Base-by-base conservation (phyloP, 805 yeast genomes). In the Saccharomycopsis oosterbeekiorum region DNA sequence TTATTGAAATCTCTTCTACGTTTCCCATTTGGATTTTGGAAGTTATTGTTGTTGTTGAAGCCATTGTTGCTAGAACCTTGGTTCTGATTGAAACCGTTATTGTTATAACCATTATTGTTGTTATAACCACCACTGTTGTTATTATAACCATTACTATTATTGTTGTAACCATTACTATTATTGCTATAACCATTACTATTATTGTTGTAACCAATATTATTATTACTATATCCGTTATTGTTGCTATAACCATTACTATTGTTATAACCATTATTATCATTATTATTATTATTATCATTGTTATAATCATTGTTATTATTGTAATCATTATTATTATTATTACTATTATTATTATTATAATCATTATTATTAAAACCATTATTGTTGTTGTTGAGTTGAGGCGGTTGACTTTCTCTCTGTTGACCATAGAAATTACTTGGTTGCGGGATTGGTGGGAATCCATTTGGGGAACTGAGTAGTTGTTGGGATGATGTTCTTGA, bases 21-120 rank as follows among this genome's bases (percentile, higher is more conserved):
- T 37, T 66, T 64, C 59, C 69, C 69, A 42, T 57, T 62, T 63
- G 54, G 53, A 43, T 42, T 55, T 59, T 74, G 71, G 63, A 74
- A 67, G 12, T 69, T 73, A 63, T 51, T 50, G 42, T 59, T 34
- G 17, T 59, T 59, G 51, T 29, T 72, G 6, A 57, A 62, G 29
- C 67, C 67, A 29, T 29, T 29, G 34, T 29, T 29, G 51, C n/a
- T 72, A 10, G 55, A 62, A 36, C 67, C 67, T 19, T 68, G 66
- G 62, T 75, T 72, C 57, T 69, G 57, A 5, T 47, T 57, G 12
- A 29, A 37, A 55, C 58, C 42, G 24, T 59, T 60, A 15, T 50
- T 65, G 43, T 67, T 69, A 57, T 71, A 64, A 51, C 67, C n/a
- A n/a, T n/a, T n/a, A n/a, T n/a, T n/a, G n/a, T 66, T 65, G 58